phyloP scores from a whole-genome alignment of 352 stramenopile species.

The Pythium scleroteichum region DNA sequence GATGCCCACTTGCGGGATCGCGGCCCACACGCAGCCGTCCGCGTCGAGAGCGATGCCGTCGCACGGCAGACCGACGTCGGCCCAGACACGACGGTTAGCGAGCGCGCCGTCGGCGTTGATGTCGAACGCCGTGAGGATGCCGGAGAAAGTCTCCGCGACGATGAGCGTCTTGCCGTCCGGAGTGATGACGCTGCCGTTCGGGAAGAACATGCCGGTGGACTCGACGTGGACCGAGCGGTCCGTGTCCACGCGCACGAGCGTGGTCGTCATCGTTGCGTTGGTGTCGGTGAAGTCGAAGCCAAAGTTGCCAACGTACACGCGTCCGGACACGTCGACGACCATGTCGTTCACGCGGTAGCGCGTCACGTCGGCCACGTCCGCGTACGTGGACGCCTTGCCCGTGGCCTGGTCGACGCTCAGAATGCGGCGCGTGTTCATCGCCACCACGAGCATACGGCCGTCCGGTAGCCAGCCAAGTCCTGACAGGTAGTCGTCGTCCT shows the following conservation, averaged over 20 bases:
- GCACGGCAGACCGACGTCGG: slow-evolving; percentile 41
- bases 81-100: slow-evolving; percentile 54
- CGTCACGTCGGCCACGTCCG: slow-evolving; percentile 51
- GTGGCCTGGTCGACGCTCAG: slow-evolving; percentile 40
- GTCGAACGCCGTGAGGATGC: slow-evolving; percentile 59
- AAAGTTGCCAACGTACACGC: slow-evolving; percentile 65
- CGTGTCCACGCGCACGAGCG: slow-evolving; percentile 56
- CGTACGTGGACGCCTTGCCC: slow-evolving; percentile 41
- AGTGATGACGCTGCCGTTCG: slow-evolving; percentile 72
- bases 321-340: slow-evolving; percentile 45
- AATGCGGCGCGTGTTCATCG: slow-evolving; percentile 50
- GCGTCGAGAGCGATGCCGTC: slow-evolving; percentile 71
- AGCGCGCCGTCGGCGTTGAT: slow-evolving; percentile 49
- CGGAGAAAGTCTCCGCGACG: slow-evolving; percentile 61
- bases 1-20: slow-evolving; percentile 51
- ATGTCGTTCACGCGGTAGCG: slow-evolving; percentile 62
- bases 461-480: slow-evolving; percentile 68
- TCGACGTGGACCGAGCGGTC: slow-evolving; percentile 50
- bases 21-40: slow-evolving; percentile 65
- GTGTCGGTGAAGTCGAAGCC: slow-evolving; percentile 50
- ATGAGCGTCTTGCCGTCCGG: slow-evolving; percentile 75
- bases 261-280: slow-evolving; percentile 38
- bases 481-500: slow-evolving; percentile 54
- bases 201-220: slow-evolving; percentile 59
- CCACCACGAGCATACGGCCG: slow-evolving; percentile 55